Percentiles rank a stretch among this genome's conserved stretches.
Evolutionary conservation across 768 basidiomycete species (phyloP).

Genomic region (Omphalotus guepiniiformis): DNA sequence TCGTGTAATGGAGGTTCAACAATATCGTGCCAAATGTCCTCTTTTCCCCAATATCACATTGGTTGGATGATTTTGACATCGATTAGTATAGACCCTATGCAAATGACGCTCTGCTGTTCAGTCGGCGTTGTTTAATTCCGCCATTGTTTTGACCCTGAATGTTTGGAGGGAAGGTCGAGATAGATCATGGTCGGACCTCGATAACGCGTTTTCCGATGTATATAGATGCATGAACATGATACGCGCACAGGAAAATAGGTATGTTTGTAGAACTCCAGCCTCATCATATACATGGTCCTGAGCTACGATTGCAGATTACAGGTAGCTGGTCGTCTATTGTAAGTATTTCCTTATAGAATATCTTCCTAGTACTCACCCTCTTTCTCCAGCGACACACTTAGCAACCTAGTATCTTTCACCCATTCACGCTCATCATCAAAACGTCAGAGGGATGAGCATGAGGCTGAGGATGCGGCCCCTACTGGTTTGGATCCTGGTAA

Average conservation of each 20-base stretch:
- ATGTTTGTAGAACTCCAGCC: background rate
- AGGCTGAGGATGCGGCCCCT: background rate
- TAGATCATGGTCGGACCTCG: background rate
- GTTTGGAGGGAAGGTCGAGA: constrained; percentile 2
- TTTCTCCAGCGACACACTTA: constrained; percentile 1
- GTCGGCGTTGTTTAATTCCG: background rate
- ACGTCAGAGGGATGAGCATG: background rate
- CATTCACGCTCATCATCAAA: background rate
- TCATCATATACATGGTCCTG: background rate
- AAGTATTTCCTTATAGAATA: background rate
- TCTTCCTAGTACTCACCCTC: background rate
- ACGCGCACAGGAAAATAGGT: constrained; percentile 1
- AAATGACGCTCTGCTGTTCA: background rate
- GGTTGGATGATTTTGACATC: background rate
- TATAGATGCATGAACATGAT: background rate
- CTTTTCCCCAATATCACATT: too few species aligned
- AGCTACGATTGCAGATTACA: background rate
- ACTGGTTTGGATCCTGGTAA: background rate
- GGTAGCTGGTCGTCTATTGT: background rate
- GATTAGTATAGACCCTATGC: background rate
- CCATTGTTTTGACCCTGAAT: constrained; percentile 4
- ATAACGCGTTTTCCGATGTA: constrained; percentile 1
- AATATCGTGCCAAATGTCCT: constrained; percentile 3
- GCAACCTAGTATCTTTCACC: constrained; percentile 1
- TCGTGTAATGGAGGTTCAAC: constrained; percentile 3